These are phyloP conservation scores for Jacaranda mimosifolia DNA, from an alignment of 257 asterid species.

Conservation along the genomic window DNA sequence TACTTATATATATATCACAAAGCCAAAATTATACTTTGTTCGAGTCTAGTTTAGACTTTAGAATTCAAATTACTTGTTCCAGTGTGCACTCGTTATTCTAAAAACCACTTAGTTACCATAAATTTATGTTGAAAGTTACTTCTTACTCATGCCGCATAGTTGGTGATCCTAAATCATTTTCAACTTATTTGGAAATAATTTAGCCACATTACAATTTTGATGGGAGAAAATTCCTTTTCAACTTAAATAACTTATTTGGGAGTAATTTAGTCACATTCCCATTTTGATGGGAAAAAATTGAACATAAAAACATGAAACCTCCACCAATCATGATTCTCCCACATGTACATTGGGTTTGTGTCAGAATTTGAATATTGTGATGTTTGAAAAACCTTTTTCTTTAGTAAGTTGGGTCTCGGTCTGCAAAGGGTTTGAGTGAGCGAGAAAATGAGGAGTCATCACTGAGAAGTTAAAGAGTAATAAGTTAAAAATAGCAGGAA, in stretches of 20 bases:
- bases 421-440: background rate
- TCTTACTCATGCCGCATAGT: too few species aligned
- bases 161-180: background rate
- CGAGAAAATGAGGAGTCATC: conserved; percentile 2
- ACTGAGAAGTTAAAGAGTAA: background rate
- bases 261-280: background rate
- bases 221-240: background rate
- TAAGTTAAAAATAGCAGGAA: background rate
- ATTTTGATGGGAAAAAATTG: background rate
- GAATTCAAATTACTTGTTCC: too few species aligned
- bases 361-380: background rate
- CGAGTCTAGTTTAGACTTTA: background rate
- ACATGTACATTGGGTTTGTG: background rate
- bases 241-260: too few species aligned
- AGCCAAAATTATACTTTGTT: background rate
- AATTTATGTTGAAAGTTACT: too few species aligned
- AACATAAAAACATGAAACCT: conserved; percentile 1
- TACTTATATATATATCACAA: too few species aligned
- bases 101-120: too few species aligned
- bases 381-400: background rate
- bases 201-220: conserved; percentile 13
- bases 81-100: too few species aligned
- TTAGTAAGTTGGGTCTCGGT: background rate
- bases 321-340: background rate
- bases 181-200: background rate